phyloP scores from a whole-genome alignment of 805 yeast genomes.

The Candida ovalis region DNA sequence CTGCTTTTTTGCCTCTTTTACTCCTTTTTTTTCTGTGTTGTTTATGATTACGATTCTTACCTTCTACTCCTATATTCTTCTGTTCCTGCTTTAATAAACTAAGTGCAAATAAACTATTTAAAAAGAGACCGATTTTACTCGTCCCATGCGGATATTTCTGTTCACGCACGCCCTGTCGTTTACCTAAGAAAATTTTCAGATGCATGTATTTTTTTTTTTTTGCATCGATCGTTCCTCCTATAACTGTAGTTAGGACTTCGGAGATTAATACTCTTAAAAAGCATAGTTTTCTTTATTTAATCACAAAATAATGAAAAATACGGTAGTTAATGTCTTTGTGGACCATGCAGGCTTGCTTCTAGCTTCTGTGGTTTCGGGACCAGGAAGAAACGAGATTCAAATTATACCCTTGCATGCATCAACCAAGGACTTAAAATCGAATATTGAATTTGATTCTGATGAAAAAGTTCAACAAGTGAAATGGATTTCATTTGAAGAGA shows the following conservation, averaged over 20 bases:
- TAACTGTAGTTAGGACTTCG: too few species aligned
- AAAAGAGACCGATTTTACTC: too few species aligned
- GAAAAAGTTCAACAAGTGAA: conserved; percentile 33
- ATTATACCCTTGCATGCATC: conserved; percentile 30
- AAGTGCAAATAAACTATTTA: too few species aligned
- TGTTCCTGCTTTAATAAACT: too few species aligned
- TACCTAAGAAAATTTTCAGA: neutral
- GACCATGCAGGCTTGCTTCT: conserved; percentile 19
- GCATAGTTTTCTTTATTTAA: too few species aligned
- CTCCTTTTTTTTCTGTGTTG: neutral
- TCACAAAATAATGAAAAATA: conserved; percentile 8
- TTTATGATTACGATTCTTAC: too few species aligned
- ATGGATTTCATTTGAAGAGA: conserved; percentile 31
- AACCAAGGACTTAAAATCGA: conserved; percentile 24
- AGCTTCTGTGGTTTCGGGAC: conserved; percentile 37
- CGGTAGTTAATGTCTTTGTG: conserved; percentile 12
- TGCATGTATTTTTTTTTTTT: neutral
- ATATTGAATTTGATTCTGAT: conserved; percentile 39
- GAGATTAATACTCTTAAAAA: too few species aligned
- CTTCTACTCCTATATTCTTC: too few species aligned
- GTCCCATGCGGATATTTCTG: neutral
- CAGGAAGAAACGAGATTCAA: conserved; percentile 45
- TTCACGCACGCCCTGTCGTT: neutral
- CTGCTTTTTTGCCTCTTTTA: too few species aligned
- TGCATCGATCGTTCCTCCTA: too few species aligned